Base-by-base conservation (phyloP, 139 green algal species). In the Haematococcus sp. region DNA sequence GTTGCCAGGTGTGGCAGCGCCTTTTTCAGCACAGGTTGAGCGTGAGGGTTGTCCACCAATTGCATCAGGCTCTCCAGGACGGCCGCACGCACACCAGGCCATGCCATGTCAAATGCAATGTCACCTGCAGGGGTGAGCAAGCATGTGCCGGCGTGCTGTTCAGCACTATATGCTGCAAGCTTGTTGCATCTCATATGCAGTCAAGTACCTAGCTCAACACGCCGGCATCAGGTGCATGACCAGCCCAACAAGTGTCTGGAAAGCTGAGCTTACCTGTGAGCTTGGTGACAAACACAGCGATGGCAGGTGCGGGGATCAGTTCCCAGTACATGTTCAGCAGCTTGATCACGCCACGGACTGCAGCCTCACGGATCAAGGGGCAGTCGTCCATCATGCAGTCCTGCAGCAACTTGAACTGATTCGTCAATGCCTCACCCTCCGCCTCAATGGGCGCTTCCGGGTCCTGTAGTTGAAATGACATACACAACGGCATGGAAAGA, bases 271-370 rank as follows among this genome's bases (percentile, higher is more conserved):
- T 32, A 90, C 86, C 76, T 68, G 84, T 88, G 0, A 96, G 59
- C 33, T 84, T 76, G 22, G 75, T 66, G 3, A 95, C 72, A 27
- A 89, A 88, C 19, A 58, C 70, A 2, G 86, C 88, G 33, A 78
- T 90, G 5, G 86, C 89, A 40, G 77, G 77, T 0, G 81, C 73
- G 0, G 92, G 92, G 16, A 97, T 85, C 64, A 97, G 75, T 83
- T 96, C 91, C 92, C 92, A 97, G 73, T 80, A 97, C 15, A 72
- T 46, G 77, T 89, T 82, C 9, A 97, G 86, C 54, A 93, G 52
- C 15, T 4, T 23, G 52, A 81, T 84, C 19, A 85, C 74, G 52
- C 84, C 90, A 22, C 40, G 46, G 23, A 89, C 85, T 0, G 88
- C 92, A 1, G 75, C 79, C 27, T 71, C 75, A 0, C 92, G 82